phyloP scores from a whole-genome alignment of 305 asterid genomes.

The Lippia alba region DNA sequence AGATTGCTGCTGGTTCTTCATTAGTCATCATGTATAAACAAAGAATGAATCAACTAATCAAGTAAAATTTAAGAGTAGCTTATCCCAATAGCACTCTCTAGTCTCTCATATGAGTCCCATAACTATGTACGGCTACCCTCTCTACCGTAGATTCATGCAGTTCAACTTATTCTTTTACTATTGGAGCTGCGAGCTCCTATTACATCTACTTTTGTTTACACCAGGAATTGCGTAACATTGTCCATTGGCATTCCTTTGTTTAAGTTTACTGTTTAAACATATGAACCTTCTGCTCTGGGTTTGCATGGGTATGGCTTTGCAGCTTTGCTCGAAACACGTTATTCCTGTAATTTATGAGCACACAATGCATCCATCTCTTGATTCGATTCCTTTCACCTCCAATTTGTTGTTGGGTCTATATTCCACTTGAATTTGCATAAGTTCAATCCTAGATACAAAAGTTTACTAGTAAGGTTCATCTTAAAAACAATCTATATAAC shows the following conservation, averaged over 20 bases:
- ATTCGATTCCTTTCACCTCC: not conserved
- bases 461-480: too few relatives aligned
- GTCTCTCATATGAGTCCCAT: too few relatives aligned
- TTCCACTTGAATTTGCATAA: not conserved
- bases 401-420: not conserved
- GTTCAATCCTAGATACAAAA: too few relatives aligned
- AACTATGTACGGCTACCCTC: too few relatives aligned
- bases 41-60: too few relatives aligned
- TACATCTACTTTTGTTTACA: not conserved
- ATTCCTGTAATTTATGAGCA: too few relatives aligned
- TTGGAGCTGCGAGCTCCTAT: not conserved
- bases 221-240: not conserved
- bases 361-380: not conserved
- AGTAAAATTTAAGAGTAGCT: too few relatives aligned
- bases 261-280: conserved; percentile 8
- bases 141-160: too few relatives aligned
- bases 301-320: conserved; percentile 7
- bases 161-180: not conserved
- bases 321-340: conserved; percentile 1
- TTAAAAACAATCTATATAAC: not conserved
- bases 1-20: not conserved
- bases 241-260: not conserved
- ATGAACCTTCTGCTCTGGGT: not conserved
- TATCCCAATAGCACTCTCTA: too few relatives aligned
- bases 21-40: too few relatives aligned